Evolutionary conservation across 2,329 filamentous ascomycete species (phyloP).

Genomic region (Microascus cirrosus): DNA sequence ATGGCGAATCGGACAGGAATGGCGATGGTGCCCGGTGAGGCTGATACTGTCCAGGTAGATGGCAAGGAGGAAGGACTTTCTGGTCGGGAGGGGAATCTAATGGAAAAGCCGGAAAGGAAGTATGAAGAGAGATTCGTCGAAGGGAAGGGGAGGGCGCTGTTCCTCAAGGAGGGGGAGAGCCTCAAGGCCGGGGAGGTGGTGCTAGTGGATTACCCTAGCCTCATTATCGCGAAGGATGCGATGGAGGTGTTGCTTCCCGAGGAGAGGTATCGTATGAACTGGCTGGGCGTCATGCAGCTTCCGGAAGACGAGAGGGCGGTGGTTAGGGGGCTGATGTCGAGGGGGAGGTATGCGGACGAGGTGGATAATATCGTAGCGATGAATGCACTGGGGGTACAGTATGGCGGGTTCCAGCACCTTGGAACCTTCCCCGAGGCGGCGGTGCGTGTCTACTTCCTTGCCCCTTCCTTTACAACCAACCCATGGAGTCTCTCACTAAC

Average conservation of each 20-base stretch:
- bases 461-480: background rate
- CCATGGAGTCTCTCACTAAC: background rate
- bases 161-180: background rate
- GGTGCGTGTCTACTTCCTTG: background rate
- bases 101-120: background rate
- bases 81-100: background rate
- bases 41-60: background rate
- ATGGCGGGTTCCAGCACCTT: background rate
- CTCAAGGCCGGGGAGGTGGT: slow-evolving; percentile 2
- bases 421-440: slow-evolving; percentile 1
- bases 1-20: background rate
- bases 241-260: slow-evolving; percentile 2
- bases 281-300: slow-evolving; percentile 3
- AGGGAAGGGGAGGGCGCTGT: background rate
- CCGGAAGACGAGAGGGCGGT: background rate
- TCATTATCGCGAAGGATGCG: slow-evolving; percentile 1
- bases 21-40: background rate
- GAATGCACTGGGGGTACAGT: slow-evolving; percentile 3
- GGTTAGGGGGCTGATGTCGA: background rate
- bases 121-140: background rate
- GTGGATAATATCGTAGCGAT: slow-evolving; percentile 1
- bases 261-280: slow-evolving; percentile 5
- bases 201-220: slow-evolving; percentile 2
- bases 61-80: background rate
- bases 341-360: slow-evolving; percentile 4